Percentiles rank a stretch among this genome's conserved stretches.
phyloP scores from a whole-genome alignment of 495 filamentous ascomycete genomes.

The Penicillium flavigenum region DNA sequence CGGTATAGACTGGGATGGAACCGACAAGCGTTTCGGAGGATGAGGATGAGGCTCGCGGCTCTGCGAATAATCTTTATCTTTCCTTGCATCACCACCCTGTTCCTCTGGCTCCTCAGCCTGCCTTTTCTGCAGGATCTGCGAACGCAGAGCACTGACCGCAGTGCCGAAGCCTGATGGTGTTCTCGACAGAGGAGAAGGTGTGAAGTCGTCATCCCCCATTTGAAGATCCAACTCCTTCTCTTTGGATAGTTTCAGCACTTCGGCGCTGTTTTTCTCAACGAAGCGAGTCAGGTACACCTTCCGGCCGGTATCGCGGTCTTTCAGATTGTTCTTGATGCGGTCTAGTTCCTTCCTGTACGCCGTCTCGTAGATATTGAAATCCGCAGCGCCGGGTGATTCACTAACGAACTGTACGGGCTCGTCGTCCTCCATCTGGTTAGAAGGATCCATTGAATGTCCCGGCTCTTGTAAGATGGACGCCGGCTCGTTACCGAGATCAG shows the following conservation, averaged over 20 bases:
- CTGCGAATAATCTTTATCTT: neutral
- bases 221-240: constrained; percentile 32
- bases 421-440: constrained; percentile 19
- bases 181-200: constrained; percentile 1
- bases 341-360: constrained; percentile 82
- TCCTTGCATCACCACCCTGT: neutral
- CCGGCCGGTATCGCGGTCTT: constrained; percentile 30
- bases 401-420: constrained; percentile 55
- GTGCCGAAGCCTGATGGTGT: constrained; percentile 20
- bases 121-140: constrained; percentile 26
- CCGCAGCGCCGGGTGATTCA: constrained; percentile 76
- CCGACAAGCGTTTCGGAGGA: constrained; percentile 14
- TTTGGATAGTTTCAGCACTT: constrained; percentile 41
- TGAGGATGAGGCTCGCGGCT: constrained; percentile 15
- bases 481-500: constrained; percentile 12
- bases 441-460: constrained; percentile 24
- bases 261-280: constrained; percentile 51
- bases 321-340: constrained; percentile 56
- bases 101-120: constrained; percentile 3
- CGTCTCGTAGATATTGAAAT: constrained; percentile 82
- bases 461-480: constrained; percentile 27
- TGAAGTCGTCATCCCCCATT: constrained; percentile 16
- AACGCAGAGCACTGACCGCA: constrained; percentile 22
- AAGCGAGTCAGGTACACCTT: constrained; percentile 60
- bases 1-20: constrained; percentile 19